Evolutionary conservation across 1,139 yeast species (phyloP).

Genomic region (Saccharomyces pastorianus): DNA sequence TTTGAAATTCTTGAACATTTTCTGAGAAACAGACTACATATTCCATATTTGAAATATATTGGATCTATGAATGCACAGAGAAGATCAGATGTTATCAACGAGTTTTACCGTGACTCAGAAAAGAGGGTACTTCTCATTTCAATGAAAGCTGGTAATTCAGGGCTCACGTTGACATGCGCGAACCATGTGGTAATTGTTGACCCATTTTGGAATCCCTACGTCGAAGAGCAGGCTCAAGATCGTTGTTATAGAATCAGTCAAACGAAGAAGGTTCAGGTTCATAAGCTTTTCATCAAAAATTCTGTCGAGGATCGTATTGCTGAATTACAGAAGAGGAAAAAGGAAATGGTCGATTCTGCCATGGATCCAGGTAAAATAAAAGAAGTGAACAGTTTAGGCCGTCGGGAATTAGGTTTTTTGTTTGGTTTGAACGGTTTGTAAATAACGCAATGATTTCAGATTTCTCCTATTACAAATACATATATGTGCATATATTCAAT

Average conservation of each 20-base stretch:
- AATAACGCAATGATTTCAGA: background rate
- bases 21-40: slow-evolving; percentile 38
- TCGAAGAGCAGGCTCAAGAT: slow-evolving; percentile 94
- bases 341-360: slow-evolving; percentile 69
- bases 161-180: slow-evolving; percentile 86
- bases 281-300: slow-evolving; percentile 54
- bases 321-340: slow-evolving; percentile 65
- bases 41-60: slow-evolving; percentile 59
- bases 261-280: slow-evolving; percentile 61
- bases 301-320: slow-evolving; percentile 85
- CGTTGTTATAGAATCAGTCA: slow-evolving; percentile 94
- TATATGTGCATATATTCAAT: background rate
- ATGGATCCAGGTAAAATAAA: slow-evolving; percentile 69
- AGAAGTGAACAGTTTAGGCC: slow-evolving; percentile 55
- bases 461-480: background rate
- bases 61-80: slow-evolving; percentile 68
- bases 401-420: slow-evolving; percentile 66
- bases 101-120: slow-evolving; percentile 51
- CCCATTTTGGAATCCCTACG: slow-evolving; percentile 96
- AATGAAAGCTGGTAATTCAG: slow-evolving; percentile 87
- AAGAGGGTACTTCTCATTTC: slow-evolving; percentile 59
- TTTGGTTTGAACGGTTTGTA: slow-evolving; percentile 52
- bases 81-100: slow-evolving; percentile 54
- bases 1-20: slow-evolving; percentile 62
- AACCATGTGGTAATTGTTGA: slow-evolving; percentile 84